Evolutionary conservation across 2,329 filamentous ascomycete genomes (phyloP).

Genomic region (Fonsecaea erecta): DNA sequence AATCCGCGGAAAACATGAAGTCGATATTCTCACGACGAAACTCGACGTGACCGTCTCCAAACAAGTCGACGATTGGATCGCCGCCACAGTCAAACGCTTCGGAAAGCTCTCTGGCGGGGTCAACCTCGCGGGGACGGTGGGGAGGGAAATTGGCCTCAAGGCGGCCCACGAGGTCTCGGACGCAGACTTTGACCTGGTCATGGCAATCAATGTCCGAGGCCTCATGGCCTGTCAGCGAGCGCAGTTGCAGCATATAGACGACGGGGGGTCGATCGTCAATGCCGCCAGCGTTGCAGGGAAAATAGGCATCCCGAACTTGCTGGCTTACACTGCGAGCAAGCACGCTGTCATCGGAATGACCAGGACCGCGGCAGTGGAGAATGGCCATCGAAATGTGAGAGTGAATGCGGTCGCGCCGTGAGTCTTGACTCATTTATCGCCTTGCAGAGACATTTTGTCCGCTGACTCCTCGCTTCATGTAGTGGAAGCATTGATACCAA

Average conservation of each 20-base stretch:
- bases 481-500: constrained; percentile 6
- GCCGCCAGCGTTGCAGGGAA: constrained; percentile 46
- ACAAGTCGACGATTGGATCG: constrained; percentile 43
- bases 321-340: constrained; percentile 52
- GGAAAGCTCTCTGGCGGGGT: constrained; percentile 32
- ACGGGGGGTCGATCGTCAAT: constrained; percentile 32
- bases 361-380: constrained; percentile 60
- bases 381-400: constrained; percentile 49
- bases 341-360: constrained; percentile 64
- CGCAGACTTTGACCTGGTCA: constrained; percentile 8
- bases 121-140: constrained; percentile 7
- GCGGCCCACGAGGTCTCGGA: background rate
- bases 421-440: background rate
- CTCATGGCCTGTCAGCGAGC: constrained; percentile 16
- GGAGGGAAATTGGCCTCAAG: constrained; percentile 2
- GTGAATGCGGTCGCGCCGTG: constrained; percentile 41
- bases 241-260: constrained; percentile 7
- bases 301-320: constrained; percentile 46
- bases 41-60: constrained; percentile 31
- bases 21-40: background rate
- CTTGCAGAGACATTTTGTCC: background rate
- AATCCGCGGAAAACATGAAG: background rate
- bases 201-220: constrained; percentile 15
- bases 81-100: constrained; percentile 42
- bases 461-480: background rate